Evolutionary conservation across 805 yeast genomes (phyloP).

Genomic region (Yarrowia sp.): DNA sequence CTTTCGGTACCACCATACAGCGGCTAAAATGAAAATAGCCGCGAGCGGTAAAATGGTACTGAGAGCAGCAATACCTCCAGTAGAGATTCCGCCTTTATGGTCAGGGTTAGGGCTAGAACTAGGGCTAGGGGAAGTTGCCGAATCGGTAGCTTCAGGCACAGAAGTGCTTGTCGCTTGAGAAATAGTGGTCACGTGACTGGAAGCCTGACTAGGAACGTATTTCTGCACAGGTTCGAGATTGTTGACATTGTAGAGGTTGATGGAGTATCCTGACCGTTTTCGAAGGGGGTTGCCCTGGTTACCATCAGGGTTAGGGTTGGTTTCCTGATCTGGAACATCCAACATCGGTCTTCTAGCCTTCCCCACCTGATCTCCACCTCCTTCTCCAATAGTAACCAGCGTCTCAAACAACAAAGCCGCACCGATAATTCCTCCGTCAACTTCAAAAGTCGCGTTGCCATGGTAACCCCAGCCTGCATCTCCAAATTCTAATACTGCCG

Average conservation of each 20-base stretch:
- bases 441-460: background rate
- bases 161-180: background rate
- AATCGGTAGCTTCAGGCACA: background rate
- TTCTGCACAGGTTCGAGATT: slow-evolving; percentile 8
- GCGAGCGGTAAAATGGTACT: slow-evolving; percentile 1
- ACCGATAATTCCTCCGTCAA: background rate
- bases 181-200: background rate
- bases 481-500: background rate
- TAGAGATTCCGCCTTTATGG: background rate
- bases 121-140: background rate
- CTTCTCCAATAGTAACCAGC: background rate
- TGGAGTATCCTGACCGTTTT: background rate
- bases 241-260: slow-evolving; percentile 19
- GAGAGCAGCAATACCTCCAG: slow-evolving; percentile 5
- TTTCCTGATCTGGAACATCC: too few relatives aligned
- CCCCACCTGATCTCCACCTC: too few relatives aligned
- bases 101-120: background rate
- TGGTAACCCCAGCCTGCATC: slow-evolving; percentile 8
- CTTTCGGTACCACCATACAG: background rate
- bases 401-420: slow-evolving; percentile 15
- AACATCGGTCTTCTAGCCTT: too few relatives aligned
- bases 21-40: background rate
- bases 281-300: background rate
- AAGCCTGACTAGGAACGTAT: slow-evolving; percentile 17
- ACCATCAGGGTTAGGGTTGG: too few relatives aligned